A percentile compares a stretch with the other conserved stretches of the same genome.
Conservation (phyloP, 495 filamentous ascomycete genomes). For the Apiosordaria backusii region DNA sequence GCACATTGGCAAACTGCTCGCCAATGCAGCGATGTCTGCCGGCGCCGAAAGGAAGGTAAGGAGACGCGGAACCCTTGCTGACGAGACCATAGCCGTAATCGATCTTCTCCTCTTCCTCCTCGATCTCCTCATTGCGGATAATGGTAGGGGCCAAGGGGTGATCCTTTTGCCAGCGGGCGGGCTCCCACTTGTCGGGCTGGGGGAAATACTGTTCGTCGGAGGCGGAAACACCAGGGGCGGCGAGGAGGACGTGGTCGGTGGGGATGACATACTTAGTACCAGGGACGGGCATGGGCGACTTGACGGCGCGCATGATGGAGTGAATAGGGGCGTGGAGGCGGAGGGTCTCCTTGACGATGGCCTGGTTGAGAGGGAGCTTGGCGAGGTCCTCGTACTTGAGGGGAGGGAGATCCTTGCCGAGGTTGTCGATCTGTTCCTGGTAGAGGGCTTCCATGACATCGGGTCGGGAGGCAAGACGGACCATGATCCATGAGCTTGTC, state of each 20-base stretch:
- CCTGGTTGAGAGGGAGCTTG: conserved; percentile 64
- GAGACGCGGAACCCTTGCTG: conserved; percentile 77
- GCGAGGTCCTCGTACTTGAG: conserved; percentile 64
- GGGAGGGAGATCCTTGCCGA: conserved; percentile 61
- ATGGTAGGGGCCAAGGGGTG: conserved; percentile 43
- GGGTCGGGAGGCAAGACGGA: conserved; percentile 70
- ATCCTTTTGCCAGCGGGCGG: conserved; percentile 74
- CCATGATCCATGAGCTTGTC: conserved; percentile 75
- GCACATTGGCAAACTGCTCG: conserved; percentile 94
- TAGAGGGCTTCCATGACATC: conserved; percentile 72
- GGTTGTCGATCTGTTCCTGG: conserved; percentile 62
- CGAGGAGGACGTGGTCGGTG: conserved; percentile 68
- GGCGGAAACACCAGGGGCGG: conserved; percentile 74
- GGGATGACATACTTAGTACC: conserved; percentile 79
- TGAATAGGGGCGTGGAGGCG: conserved; percentile 79
- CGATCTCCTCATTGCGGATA: conserved; percentile 43
- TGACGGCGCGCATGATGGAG: conserved; percentile 82
- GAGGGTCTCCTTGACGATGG: conserved; percentile 76
- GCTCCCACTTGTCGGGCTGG: conserved; percentile 77
- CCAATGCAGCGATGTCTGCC: conserved; percentile 94
- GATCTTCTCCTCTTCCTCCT: conserved; percentile 69
- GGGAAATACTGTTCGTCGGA: conserved; percentile 72
- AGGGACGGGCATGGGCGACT: conserved; percentile 70
- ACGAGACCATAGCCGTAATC: conserved; percentile 95
- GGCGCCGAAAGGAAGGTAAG: conserved; percentile 93